These are phyloP conservation scores for Colletotrichum euphorbiae DNA, from an alignment of 2,329 filamentous ascomycete genomes.

Conservation along the genomic window DNA sequence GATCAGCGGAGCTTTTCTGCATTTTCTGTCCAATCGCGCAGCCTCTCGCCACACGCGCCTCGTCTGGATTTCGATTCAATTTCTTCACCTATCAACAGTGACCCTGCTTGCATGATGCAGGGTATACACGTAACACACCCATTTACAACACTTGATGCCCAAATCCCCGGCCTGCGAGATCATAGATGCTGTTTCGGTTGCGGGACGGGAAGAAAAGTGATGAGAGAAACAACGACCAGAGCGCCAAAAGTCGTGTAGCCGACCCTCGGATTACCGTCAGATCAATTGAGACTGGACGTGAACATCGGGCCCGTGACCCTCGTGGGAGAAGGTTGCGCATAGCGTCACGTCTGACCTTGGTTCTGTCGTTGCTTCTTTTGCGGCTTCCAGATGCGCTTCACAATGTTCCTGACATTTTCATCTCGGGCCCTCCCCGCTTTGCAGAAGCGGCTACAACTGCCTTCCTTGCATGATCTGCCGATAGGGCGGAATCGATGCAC, in stretches of 20 bases:
- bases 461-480: background rate
- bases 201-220: too few relatives aligned
- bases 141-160: too few relatives aligned
- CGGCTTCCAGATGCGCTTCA: slow-evolving; percentile 4
- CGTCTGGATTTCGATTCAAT: too few relatives aligned
- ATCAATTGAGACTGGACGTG: slow-evolving; percentile 1
- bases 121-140: too few relatives aligned
- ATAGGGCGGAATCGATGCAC: background rate
- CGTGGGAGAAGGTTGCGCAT: slow-evolving; percentile 16
- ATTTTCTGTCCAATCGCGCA: too few relatives aligned
- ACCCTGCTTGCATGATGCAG: too few relatives aligned
- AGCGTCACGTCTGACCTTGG: slow-evolving; percentile 1
- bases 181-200: too few relatives aligned
- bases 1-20: background rate
- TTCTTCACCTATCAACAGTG: too few relatives aligned
- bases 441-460: background rate
- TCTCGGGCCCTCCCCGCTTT: slow-evolving; percentile 3
- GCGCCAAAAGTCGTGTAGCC: background rate
- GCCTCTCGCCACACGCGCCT: too few relatives aligned
- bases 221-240: background rate
- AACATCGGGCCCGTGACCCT: background rate
- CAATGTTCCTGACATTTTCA: background rate
- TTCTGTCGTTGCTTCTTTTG: slow-evolving; percentile 3
- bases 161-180: too few relatives aligned
- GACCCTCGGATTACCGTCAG: background rate